Base-by-base conservation (phyloP, 2,329 filamentous ascomycete genomes). In the Colletotrichum godetiae region DNA sequence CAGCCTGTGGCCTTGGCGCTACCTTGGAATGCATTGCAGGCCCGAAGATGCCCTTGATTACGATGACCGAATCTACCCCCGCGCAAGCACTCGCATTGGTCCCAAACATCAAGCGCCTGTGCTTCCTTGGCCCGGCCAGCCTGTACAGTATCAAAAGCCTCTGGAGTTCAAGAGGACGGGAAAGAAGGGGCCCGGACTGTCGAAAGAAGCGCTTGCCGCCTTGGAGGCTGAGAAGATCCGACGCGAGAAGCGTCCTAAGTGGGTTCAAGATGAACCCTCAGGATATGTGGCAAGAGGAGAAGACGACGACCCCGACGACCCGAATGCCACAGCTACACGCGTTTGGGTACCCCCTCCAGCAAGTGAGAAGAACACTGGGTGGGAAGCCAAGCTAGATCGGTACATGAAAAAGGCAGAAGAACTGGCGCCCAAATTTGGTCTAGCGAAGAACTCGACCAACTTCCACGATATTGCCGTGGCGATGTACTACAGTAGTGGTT, bases 21-120 rank as follows among this genome's bases (percentile, higher is more conserved):
- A 99, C 82, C 86, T 99, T 7, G 97, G 97, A 49, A 95, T 98
- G 77, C 97, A 99, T 83, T 98, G 95, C 83, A 94, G 95, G 76
- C 93, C 97, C 1, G 95, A 98, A 82, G 97, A 99, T 84, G 97
- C 95, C 0, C 87, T 99, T 35, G 97, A 99, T 81, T 97, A 98
- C 80, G 97, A 99, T 79, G 97, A 99, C 82, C 92, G 97, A 76
- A 98, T 99, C 76, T 98, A 98, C 80, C 97, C 97, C 10, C 93
- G 97, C 76, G 96, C 97, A 19, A 97, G 95, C 80, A 98, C 97
- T 68, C 93, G 97, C 49, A 87, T 98, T 49, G 97, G 97, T 8
- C 94, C 95, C 11, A 92, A 95, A 68, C 95, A 98, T 82, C 97
- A 99, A 85, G 96, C 97, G 4, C 92, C 92, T 77, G 94, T 98